These are phyloP conservation scores for Backusella tarrabulga DNA, from an alignment of 192 early-diverging fungal genomes.

Conservation along the genomic window DNA sequence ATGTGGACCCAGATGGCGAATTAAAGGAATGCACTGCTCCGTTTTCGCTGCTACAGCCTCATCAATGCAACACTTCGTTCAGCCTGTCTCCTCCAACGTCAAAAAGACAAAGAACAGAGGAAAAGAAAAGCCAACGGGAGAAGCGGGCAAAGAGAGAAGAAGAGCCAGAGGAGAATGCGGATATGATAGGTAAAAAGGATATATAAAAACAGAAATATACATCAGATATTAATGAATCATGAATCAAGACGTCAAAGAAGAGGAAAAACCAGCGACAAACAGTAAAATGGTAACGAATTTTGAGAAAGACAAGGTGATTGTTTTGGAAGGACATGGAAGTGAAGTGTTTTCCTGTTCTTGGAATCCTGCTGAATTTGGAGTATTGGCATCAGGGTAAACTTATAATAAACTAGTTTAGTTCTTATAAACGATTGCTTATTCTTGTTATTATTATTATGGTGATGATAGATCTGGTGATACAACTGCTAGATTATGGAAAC, in stretches of 20 bases:
- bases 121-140: conserved; percentile 47
- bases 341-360: conserved; percentile 79
- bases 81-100: conserved; percentile 21
- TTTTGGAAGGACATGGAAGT: conserved; percentile 63
- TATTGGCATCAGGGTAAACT: conserved; percentile 78
- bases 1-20: conserved; percentile 84
- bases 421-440: too few relatives aligned
- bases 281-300: conserved; percentile 31
- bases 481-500: conserved; percentile 83
- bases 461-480: conserved; percentile 71
- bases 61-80: conserved; percentile 55
- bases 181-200: not conserved
- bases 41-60: conserved; percentile 63
- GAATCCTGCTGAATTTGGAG: conserved; percentile 60
- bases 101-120: conserved; percentile 7
- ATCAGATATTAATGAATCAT: not conserved
- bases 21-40: conserved; percentile 70
- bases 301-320: conserved; percentile 48
- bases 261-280: not conserved
- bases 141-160: conserved; percentile 37
- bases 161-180: not conserved
- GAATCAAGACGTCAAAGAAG: not conserved
- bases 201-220: not conserved
- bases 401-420: not conserved
- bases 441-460: too few relatives aligned